phyloP scores from a whole-genome alignment of 768 basidiomycete species.

The Tricholomella constricta region DNA sequence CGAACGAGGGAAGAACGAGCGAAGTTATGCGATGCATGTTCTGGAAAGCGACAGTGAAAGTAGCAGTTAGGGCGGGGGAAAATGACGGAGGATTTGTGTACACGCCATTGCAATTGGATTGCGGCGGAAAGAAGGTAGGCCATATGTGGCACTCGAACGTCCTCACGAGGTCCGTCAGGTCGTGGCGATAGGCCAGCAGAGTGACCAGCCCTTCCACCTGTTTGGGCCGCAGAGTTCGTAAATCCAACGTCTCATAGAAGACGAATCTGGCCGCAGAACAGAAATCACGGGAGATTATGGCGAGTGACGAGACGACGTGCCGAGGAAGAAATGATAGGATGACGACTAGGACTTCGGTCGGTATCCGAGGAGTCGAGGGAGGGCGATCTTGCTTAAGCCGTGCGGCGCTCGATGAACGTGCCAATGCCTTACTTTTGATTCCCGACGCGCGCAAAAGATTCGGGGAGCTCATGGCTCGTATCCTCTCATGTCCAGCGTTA shows the following conservation, averaged over 20 bases:
- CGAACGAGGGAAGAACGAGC: constrained; percentile 45
- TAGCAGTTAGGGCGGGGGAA: constrained; percentile 35
- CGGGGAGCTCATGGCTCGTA: constrained; percentile 40
- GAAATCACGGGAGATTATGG: constrained; percentile 35
- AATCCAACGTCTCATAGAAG: constrained; percentile 37
- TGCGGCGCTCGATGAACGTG: constrained; percentile 9
- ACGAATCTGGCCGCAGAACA: constrained; percentile 31
- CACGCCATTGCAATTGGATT: neutral
- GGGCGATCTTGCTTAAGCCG: constrained; percentile 2
- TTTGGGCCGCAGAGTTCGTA: constrained; percentile 28
- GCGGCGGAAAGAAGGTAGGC: constrained; percentile 40
- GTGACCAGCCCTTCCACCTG: constrained; percentile 38
- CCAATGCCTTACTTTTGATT: constrained; percentile 16
- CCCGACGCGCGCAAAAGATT: constrained; percentile 32
- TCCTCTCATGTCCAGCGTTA: constrained; percentile 17
- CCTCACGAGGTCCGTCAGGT: constrained; percentile 42
- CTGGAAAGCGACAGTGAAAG: constrained; percentile 45
- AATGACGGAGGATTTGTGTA: constrained; percentile 10
- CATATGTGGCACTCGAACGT: constrained; percentile 43
- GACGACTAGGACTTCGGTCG: constrained; percentile 33
- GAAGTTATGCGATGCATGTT: constrained; percentile 47
- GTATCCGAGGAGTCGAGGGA: constrained; percentile 22
- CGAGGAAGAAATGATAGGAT: constrained; percentile 39
- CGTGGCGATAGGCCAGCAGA: constrained; percentile 38
- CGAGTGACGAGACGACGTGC: constrained; percentile 27